phyloP scores from a whole-genome alignment of 805 yeast species.

The Ogataea nonfermentans region DNA sequence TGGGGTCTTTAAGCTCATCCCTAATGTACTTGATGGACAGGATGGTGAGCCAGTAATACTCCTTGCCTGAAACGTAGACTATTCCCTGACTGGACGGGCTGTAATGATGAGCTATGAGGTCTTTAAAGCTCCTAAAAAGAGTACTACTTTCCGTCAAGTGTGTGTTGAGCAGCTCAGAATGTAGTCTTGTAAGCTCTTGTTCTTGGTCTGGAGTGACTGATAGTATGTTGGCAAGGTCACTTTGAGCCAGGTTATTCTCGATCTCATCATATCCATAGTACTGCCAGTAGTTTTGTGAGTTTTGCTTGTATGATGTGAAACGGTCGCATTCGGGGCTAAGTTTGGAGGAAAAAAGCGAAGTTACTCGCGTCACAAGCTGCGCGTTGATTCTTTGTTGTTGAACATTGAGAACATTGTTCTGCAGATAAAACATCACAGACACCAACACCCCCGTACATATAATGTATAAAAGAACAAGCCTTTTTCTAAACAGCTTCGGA shows the following conservation, averaged over 20 bases:
- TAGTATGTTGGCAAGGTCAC: constrained; percentile 23
- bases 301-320: constrained; percentile 24
- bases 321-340: constrained; percentile 27
- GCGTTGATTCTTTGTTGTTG: constrained; percentile 18
- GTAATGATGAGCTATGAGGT: constrained; percentile 12
- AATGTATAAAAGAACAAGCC: constrained; percentile 7
- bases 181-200: constrained; percentile 24
- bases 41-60: constrained; percentile 32
- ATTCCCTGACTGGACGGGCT: constrained; percentile 23
- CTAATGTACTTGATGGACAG: constrained; percentile 33
- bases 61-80: constrained; percentile 33
- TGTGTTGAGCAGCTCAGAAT: constrained; percentile 18
- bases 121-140: constrained; percentile 15
- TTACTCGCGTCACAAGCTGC: constrained; percentile 15
- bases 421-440: constrained; percentile 5
- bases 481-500: constrained; percentile 8
- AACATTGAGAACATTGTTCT: constrained; percentile 13
- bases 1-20: constrained; percentile 24
- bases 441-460: constrained; percentile 3
- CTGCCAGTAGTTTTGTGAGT: constrained; percentile 29
- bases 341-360: constrained; percentile 7
- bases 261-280: constrained; percentile 33
- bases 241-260: constrained; percentile 19
- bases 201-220: constrained; percentile 25
- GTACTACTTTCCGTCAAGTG: constrained; percentile 17